Conservation (phyloP, 495 filamentous ascomycete species). For the Aspergillus nanangensis region DNA sequence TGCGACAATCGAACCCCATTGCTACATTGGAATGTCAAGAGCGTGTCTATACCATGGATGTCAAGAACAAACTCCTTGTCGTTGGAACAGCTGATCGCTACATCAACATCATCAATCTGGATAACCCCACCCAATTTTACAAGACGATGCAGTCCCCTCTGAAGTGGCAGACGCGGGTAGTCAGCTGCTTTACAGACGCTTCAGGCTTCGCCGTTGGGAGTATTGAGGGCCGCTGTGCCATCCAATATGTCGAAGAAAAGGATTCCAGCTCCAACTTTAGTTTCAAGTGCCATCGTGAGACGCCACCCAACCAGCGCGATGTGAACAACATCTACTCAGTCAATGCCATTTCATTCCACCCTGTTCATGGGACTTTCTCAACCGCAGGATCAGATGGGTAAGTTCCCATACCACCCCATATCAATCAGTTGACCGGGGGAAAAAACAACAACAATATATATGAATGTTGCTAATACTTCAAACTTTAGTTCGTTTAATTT, state of each 20-base stretch:
- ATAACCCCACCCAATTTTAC: conserved; percentile 71
- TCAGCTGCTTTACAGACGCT: conserved; percentile 80
- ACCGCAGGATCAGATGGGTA: conserved; percentile 86
- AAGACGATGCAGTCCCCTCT: conserved; percentile 81
- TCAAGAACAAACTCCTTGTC: conserved; percentile 71
- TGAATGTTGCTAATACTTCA: no score
- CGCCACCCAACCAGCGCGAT: conserved; percentile 56
- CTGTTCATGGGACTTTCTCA: conserved; percentile 81
- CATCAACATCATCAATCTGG: conserved; percentile 80
- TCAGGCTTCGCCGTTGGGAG: conserved; percentile 81
- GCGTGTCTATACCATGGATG: conserved; percentile 84
- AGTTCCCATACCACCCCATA: no score
- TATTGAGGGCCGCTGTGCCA: conserved; percentile 85
- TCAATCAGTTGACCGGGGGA: no score
- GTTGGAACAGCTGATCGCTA: conserved; percentile 83
- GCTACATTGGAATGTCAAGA: conserved; percentile 67
- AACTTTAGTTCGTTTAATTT: conserved; percentile 88
- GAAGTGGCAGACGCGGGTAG: conserved; percentile 82
- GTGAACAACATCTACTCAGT: conserved; percentile 81
- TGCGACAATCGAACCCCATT: conserved; percentile 61
- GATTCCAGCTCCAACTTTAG: conserved; percentile 78
- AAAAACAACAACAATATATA: no score
- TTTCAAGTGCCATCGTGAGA: conserved; percentile 90
- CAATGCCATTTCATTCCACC: conserved; percentile 87
- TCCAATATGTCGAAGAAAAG: conserved; percentile 86